A percentile compares a stretch with the other conserved stretches of the same genome.
These are phyloP conservation scores for Phyllachora maydis DNA, from an alignment of 2,329 filamentous ascomycete species.

Conservation along the genomic window DNA sequence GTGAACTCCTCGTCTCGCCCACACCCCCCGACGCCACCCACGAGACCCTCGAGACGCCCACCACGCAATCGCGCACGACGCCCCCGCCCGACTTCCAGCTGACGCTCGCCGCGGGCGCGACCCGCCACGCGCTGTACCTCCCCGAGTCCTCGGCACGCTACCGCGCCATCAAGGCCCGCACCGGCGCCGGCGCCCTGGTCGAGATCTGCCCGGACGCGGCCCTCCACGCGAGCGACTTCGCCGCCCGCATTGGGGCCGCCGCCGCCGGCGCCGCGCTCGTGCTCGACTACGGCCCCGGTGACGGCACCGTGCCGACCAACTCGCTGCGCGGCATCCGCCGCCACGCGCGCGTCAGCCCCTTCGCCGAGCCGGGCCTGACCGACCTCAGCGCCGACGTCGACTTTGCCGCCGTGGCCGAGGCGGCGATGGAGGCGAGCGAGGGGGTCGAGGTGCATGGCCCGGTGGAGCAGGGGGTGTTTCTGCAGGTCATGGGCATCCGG, in stretches of 20 bases:
- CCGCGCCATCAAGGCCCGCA: conserved; percentile 44
- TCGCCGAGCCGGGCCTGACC: conserved; percentile 59
- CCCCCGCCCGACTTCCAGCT: conserved; percentile 70
- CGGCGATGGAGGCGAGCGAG: conserved; percentile 52
- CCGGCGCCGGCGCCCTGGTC: conserved; percentile 52
- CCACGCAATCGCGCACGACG: conserved; percentile 23
- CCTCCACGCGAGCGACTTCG: conserved; percentile 63
- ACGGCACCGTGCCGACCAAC: conserved; percentile 58
- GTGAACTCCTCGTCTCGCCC: conserved; percentile 60
- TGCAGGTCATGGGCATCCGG: conserved; percentile 63
- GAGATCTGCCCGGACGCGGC: conserved; percentile 82
- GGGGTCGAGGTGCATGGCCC: conserved; percentile 86
- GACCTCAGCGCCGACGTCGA: conserved; percentile 90
- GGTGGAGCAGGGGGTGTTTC: conserved; percentile 63
- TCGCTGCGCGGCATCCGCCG: conserved; percentile 73
- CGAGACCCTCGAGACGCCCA: conserved; percentile 29
- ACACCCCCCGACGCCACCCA: conserved; percentile 34
- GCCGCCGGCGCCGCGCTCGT: conserved; percentile 73
- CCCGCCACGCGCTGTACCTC: conserved; percentile 67
- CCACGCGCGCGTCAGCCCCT: conserved; percentile 60
- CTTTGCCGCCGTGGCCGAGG: conserved; percentile 70
- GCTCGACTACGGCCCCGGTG: conserved; percentile 74
- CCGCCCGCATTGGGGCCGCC: conserved; percentile 61
- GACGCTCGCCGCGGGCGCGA: conserved; percentile 52
- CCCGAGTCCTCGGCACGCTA: conserved; percentile 69